Conservation (phyloP, 202 grass and related monocot species). For the Elaeis oleifera region DNA sequence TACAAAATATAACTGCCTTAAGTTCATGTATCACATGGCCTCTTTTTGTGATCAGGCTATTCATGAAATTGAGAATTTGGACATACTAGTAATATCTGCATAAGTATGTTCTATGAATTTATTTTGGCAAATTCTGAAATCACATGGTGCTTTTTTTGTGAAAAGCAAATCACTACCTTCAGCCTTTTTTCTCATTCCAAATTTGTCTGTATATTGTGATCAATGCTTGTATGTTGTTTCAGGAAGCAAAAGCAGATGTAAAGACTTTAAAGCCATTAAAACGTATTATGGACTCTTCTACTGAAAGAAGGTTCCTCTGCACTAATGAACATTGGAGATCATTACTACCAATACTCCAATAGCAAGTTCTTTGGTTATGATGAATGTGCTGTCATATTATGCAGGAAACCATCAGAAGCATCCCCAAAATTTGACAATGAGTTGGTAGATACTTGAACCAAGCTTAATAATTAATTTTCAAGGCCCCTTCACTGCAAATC, state of each 20-base stretch:
- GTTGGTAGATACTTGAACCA: slow-evolving; percentile 27
- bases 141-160: no score
- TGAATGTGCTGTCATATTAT: slow-evolving; percentile 21
- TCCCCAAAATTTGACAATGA: slow-evolving; percentile 20
- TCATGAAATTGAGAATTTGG: no score
- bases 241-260: slow-evolving; percentile 44
- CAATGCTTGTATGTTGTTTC: not conserved
- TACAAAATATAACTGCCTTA: no score
- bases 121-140: no score
- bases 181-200: no score
- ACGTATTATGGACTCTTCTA: slow-evolving; percentile 36
- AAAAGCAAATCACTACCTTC: no score
- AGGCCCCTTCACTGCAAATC: slow-evolving; percentile 9
- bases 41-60: no score
- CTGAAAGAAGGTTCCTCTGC: slow-evolving; percentile 32
- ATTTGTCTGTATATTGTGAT: no score
- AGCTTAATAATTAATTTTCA: no score
- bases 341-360: slow-evolving; percentile 4
- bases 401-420: slow-evolving; percentile 66
- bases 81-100: no score
- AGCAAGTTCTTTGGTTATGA: slow-evolving; percentile 16
- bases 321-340: slow-evolving; percentile 14
- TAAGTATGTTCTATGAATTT: no score
- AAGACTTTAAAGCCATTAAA: slow-evolving; percentile 39
- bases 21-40: no score